A percentile compares a stretch with the other conserved stretches of the same genome.
Conservation (phyloP, 768 basidiomycete genomes). For the Suillus fuscotomentosus region DNA sequence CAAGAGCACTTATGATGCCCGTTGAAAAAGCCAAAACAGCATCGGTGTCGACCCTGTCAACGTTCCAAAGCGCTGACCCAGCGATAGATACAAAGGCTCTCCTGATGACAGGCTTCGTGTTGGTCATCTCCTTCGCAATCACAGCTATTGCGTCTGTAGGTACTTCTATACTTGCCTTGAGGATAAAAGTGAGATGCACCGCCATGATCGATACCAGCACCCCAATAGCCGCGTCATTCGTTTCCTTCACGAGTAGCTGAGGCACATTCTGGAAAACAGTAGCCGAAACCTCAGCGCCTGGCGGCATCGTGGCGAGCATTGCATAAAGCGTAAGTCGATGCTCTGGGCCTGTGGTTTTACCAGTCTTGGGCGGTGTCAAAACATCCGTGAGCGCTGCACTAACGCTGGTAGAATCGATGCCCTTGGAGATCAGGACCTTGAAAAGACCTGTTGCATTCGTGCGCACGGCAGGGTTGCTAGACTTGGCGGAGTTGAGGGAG, state of each 20-base stretch:
- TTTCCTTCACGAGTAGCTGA: constrained; percentile 66
- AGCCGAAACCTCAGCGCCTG: constrained; percentile 49
- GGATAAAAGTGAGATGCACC: constrained; percentile 55
- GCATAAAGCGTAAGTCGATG: constrained; percentile 80
- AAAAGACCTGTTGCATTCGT: constrained; percentile 57
- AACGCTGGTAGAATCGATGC: constrained; percentile 36
- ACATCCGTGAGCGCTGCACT: constrained; percentile 60
- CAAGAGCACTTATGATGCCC: constrained; percentile 59
- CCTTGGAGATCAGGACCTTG: constrained; percentile 39
- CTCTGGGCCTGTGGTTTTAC: constrained; percentile 86
- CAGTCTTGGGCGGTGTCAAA: constrained; percentile 69
- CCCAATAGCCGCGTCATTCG: constrained; percentile 62
- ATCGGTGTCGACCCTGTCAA: constrained; percentile 37
- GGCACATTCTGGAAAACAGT: constrained; percentile 39
- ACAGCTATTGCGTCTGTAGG: constrained; percentile 43
- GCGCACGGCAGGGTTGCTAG: constrained; percentile 64
- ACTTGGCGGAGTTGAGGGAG: constrained; percentile 68
- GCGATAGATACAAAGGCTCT: constrained; percentile 63
- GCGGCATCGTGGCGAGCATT: constrained; percentile 60
- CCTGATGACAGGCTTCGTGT: constrained; percentile 56
- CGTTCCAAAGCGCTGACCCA: constrained; percentile 58
- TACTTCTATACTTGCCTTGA: constrained; percentile 42
- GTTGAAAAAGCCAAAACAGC: constrained; percentile 53
- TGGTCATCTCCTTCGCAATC: constrained; percentile 72
- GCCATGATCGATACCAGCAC: constrained; percentile 56